These are phyloP conservation scores for Fusarium hainanense DNA, from an alignment of 2,329 filamentous ascomycete species.

Conservation along the genomic window DNA sequence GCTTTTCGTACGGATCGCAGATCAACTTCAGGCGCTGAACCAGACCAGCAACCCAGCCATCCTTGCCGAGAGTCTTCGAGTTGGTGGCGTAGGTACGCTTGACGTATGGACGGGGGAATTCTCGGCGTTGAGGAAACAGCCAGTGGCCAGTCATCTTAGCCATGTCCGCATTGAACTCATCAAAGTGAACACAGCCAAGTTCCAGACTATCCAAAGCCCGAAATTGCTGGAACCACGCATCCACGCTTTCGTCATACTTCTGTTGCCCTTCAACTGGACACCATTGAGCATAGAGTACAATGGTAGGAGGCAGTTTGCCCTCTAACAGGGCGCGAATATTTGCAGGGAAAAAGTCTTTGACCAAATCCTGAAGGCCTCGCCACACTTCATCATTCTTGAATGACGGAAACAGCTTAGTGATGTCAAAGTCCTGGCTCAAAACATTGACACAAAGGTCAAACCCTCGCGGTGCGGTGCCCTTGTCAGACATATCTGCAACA, in stretches of 20 bases:
- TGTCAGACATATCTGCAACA: conserved; percentile 58
- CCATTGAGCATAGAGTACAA: conserved; percentile 62
- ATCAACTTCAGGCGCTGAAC: conserved; percentile 35
- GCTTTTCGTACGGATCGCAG: conserved; percentile 27
- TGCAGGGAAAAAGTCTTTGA: conserved; percentile 49
- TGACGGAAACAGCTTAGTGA: conserved; percentile 52
- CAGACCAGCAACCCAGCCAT: conserved; percentile 52
- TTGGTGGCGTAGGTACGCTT: conserved; percentile 60
- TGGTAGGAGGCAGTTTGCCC: conserved; percentile 53
- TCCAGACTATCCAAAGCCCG: conserved; percentile 46
- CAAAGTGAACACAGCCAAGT: conserved; percentile 43
- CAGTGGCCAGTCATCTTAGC: conserved; percentile 57
- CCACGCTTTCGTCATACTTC: conserved; percentile 47
- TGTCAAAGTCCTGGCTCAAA: conserved; percentile 54
- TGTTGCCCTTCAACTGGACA: conserved; percentile 50
- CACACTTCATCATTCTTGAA: conserved; percentile 44
- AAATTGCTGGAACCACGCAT: conserved; percentile 56
- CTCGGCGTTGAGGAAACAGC: conserved; percentile 59
- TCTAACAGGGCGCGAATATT: conserved; percentile 52
- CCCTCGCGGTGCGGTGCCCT: conserved; percentile 56
- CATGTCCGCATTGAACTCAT: conserved; percentile 56
- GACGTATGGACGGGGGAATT: conserved; percentile 61
- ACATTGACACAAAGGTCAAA: conserved; percentile 61
- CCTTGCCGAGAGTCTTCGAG: conserved; percentile 53
- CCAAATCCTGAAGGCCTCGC: conserved; percentile 48